Evolutionary conservation across 306 rosid genomes (phyloP).

Genomic region (Cicer yamashitae): DNA sequence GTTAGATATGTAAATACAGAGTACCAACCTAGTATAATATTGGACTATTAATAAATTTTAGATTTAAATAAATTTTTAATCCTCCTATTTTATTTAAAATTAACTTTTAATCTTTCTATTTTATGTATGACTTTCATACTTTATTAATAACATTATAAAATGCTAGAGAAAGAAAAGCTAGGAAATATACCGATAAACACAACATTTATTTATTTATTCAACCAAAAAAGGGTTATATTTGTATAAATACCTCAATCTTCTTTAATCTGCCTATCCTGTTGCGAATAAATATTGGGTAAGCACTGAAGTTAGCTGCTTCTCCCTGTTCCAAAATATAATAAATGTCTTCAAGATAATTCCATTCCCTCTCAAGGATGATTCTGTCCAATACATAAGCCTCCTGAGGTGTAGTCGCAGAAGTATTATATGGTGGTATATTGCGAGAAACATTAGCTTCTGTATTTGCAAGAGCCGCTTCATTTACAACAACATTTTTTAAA

Average conservation of each 20-base stretch:
- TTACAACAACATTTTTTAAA: conserved; percentile 55
- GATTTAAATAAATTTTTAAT: no score
- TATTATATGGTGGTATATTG: conserved; percentile 74
- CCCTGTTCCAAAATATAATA: conserved; percentile 48
- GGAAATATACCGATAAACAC: no score
- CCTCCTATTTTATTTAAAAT: no score
- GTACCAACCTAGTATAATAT: no score
- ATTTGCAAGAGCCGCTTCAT: conserved; percentile 63
- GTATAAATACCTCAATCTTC: conserved; percentile 27
- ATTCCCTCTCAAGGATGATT: conserved; percentile 76
- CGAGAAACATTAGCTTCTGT: conserved; percentile 56
- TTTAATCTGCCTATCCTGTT: conserved; percentile 26
- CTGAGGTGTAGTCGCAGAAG: conserved; percentile 71
- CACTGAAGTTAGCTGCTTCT: conserved; percentile 48
- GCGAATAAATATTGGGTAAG: conserved; percentile 69
- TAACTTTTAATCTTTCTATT: no score
- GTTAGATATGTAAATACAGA: no score
- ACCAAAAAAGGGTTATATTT: background rate
- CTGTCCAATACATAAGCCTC: conserved; percentile 77
- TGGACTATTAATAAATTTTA: no score
- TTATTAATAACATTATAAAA: no score
- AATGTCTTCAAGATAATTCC: conserved; percentile 75
- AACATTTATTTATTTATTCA: no score
- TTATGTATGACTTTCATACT: no score
- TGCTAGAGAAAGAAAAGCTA: no score